Conservation (phyloP, 1,284 basidiomycete genomes). For the Microbotryomycetes sp. region DNA sequence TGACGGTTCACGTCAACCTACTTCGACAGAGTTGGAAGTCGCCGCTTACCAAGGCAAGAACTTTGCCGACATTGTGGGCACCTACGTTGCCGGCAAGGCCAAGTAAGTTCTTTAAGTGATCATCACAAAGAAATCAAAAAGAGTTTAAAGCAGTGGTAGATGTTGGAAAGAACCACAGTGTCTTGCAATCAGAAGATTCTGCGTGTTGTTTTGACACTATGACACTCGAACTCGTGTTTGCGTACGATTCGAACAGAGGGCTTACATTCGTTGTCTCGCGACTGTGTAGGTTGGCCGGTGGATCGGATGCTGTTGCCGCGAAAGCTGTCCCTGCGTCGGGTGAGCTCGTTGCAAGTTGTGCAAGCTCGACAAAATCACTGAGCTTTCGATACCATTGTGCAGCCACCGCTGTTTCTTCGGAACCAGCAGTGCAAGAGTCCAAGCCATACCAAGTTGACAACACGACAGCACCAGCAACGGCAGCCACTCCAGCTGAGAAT, state of each 20-base stretch:
- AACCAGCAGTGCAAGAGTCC: neutral
- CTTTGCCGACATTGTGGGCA: slow-evolving; percentile 53
- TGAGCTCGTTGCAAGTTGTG: neutral
- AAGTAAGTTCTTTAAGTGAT: no score
- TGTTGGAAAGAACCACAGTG: no score
- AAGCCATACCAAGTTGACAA: slow-evolving; percentile 3
- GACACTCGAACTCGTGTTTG: no score
- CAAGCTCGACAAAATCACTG: neutral
- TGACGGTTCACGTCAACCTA: slow-evolving; percentile 60
- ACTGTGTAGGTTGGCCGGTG: neutral
- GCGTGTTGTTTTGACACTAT: neutral
- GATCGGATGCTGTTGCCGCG: slow-evolving; percentile 4
- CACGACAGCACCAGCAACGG: no score
- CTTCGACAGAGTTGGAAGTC: slow-evolving; percentile 57
- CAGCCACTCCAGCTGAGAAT: neutral
- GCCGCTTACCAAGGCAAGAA: slow-evolving; percentile 52
- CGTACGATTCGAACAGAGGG: no score
- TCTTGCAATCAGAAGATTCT: neutral
- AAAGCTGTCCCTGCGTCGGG: slow-evolving; percentile 17
- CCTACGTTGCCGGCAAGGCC: slow-evolving; percentile 34
- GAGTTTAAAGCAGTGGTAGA: no score
- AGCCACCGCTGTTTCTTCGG: neutral
- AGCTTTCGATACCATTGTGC: neutral
- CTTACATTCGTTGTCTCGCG: neutral
- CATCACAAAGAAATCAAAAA: no score